Base-by-base conservation (phyloP, 805 yeast species). In the Cyberlindnera euphorbiae region DNA sequence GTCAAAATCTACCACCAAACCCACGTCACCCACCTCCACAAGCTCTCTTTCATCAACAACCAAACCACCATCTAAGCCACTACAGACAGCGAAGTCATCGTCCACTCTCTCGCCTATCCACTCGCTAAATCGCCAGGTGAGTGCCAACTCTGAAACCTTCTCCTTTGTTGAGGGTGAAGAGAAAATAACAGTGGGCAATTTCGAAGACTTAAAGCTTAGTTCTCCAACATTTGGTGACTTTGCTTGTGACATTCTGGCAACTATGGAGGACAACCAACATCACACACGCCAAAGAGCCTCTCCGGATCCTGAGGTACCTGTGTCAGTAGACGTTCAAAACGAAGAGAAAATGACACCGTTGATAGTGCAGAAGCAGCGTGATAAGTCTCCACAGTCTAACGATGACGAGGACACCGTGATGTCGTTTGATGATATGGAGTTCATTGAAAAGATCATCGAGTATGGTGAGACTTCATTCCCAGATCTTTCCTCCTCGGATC, bases 381-480 rank as follows among this genome's bases (percentile, higher is more conserved):
- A 36, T 13, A 33, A 36, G 32, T 26, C 34, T 5, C 26, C 9
- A 3, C 36, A 34, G 16, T 8, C 22, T 19, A 19, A 7, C 7
- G 35, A 26, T 18, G 48, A 35, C n/a, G 49, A 45, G 12, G 46
- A 49, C 11, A 29, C 33, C 9, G 42, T 44, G 0, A 45, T 54
- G 10, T 36, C 47, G 2, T 47, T 54, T 22, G 59, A 58, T 23
- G 68, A 64, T 32, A 39, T 63, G 30, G 66, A 58, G n/a, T 59
- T 62, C 39, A 46, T 65, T 21, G 63, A 66, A 6, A 62, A 60
- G 22, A 46, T 66, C 25, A 60, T 61, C 21, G 70, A 66, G 13
- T 53, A 54, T 19, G 67, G 67, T 26, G 73, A 67, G 33, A 64
- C 69, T 2, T 49, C 62, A 1, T 63, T 67, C 38, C 67, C 60